Evolutionary conservation across 2,329 filamentous ascomycete genomes (phyloP), one percentile per base, ranked within the genome.

Genomic region (Sphaceloma murrayae): DNA sequence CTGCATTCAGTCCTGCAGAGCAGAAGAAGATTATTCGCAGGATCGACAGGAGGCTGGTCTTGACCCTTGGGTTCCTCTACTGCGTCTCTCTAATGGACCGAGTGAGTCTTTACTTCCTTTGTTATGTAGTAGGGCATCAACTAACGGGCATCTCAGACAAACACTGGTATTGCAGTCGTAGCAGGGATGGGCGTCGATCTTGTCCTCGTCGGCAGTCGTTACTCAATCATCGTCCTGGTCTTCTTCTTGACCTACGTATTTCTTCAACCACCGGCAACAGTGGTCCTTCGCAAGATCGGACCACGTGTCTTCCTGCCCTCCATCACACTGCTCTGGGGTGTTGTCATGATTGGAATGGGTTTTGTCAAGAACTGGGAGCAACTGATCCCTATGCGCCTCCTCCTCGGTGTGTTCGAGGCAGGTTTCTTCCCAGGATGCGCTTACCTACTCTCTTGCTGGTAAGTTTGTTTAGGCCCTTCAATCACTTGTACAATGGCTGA

Each of bases 41-140:
- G 7, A 67, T 89, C 51, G 85, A 91, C 60, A 66, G 62, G 13
- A 60, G 66, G 27, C 55, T 68, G 13, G 65, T 69, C 19, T 52
- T 62, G 5, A 67, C 62, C 1, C 59, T 67, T 2, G 66, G 66
- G 9, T 52, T 54, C 51, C 73, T 86, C 64, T 88, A 88, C 61
- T 85, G 81, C 58, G 70, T 85, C 53, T 81, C 75, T 51, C 65
- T 89, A 48, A 84, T 89, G 77, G 85, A 91, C 57, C 70, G 85
- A n/a, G n/a, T n/a, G n/a, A n/a, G n/a, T n/a, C n/a, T n/a, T n/a
- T n/a, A n/a, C n/a, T n/a, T n/a, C n/a, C n/a, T n/a, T n/a, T n/a
- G n/a, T n/a, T n/a, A n/a, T n/a, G n/a, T n/a, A n/a, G n/a, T n/a
- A n/a, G n/a, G n/a, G n/a, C n/a, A n/a, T n/a, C n/a, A n/a, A n/a